Base-by-base conservation (phyloP, 371 early-diverging fungal species). In the Thermomucor indicae-seudaticae region DNA sequence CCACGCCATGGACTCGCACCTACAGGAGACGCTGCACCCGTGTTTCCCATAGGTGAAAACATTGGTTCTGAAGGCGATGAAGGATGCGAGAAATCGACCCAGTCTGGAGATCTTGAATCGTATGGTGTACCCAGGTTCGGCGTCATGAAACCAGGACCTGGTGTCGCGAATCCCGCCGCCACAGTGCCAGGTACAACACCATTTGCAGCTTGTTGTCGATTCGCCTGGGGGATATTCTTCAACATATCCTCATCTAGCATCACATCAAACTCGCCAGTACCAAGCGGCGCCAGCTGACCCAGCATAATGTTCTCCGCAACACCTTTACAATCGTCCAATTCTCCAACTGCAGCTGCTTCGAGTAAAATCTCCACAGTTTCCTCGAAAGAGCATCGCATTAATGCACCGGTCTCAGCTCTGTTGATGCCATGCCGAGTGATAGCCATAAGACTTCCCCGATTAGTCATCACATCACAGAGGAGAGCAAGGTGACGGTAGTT, bases 351-450 rank as follows among this genome's bases (percentile, higher is more conserved):
- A 2, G 98, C 99, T 6, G 99, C 98, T 43, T 99, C 98, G 76
- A 99, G 80, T 52, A 99, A 79, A 73, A 99, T 92, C 73, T 99
- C 99, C 0, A 98, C 99, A 0, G 99, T 99, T 74, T 99, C 99
- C 73, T 99, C 99, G 58, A 99, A 99, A 5, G 99, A 96, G 65
- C 94, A 93, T 39, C 99, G 83, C 85, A 96, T 97, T 46, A 99
- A 76, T 11, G 96, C 98, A 48, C 98, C 95, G 3, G 95, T 89
- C 57, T 96, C 96, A 17, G 96, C 90, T 50, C 98, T 87, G 69
- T 99, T 99, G 66, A 98, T 98, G 62, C 99, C 99, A 65, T 99
- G 99, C 49, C 99, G 89, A 14, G 99, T 98, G 55, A 99, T 99
- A 29, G 99, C 97, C 84, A 95, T 93, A 51, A 99, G 63, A 51